Evolutionary conservation across 805 yeast species (phyloP).

Genomic region (Ogataea allantospora): DNA sequence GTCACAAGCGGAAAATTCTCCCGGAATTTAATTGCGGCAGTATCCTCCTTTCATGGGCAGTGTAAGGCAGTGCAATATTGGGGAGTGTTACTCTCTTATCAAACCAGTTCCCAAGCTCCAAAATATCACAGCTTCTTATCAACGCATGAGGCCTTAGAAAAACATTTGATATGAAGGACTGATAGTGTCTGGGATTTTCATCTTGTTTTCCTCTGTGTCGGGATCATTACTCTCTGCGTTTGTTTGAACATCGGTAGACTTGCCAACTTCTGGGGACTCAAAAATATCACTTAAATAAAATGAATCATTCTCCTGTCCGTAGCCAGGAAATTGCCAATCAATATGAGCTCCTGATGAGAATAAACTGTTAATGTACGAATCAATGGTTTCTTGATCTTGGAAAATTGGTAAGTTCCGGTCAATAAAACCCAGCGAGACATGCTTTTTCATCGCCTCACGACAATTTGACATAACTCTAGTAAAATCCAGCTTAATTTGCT

Average conservation of each 20-base stretch:
- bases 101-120: neutral
- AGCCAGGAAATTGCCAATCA: neutral
- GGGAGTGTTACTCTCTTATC: neutral
- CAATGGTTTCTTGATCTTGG: slow-evolving; percentile 3
- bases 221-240: neutral
- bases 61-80: neutral
- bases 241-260: neutral
- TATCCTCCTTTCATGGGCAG: neutral
- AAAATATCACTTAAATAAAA: neutral
- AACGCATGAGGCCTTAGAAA: neutral
- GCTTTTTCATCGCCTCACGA: too few species aligned
- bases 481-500: neutral
- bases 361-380: slow-evolving; percentile 5
- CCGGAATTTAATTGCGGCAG: neutral
- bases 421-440: slow-evolving; percentile 3
- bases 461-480: neutral
- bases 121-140: neutral
- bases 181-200: too few species aligned
- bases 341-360: neutral
- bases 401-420: slow-evolving; percentile 9
- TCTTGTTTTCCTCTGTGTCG: too few species aligned
- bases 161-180: neutral
- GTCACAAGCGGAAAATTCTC: neutral
- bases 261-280: neutral
- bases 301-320: neutral